Evolutionary conservation across 148 eudicot genomes (phyloP).

Genomic region (Vaccinium vitisidaea): DNA sequence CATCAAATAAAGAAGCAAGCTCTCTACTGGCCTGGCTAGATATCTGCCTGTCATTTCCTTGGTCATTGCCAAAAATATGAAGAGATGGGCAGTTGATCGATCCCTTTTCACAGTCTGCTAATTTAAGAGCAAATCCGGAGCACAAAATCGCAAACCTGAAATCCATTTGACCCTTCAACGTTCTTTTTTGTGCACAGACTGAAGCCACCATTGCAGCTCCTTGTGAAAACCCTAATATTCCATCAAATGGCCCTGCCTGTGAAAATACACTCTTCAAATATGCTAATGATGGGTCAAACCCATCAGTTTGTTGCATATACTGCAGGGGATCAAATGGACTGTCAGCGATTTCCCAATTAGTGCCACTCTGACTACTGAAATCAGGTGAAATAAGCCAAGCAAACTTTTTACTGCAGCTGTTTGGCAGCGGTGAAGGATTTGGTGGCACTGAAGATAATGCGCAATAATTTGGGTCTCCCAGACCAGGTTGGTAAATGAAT

Average conservation of each 20-base stretch:
- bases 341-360: slow-evolving; percentile 56
- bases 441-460: slow-evolving; percentile 21
- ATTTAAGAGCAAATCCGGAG: slow-evolving; percentile 75
- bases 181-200: slow-evolving; percentile 46
- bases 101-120: slow-evolving; percentile 36
- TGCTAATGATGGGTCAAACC: slow-evolving; percentile 60
- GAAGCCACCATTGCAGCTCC: slow-evolving; percentile 93
- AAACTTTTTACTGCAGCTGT: slow-evolving; percentile 62
- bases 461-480: slow-evolving; percentile 19
- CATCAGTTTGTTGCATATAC: slow-evolving; percentile 81
- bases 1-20: slow-evolving; percentile 72
- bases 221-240: slow-evolving; percentile 97
- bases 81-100: slow-evolving; percentile 72
- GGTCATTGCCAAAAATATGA: slow-evolving; percentile 68
- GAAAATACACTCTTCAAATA: slow-evolving; percentile 50
- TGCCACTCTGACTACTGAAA: slow-evolving; percentile 23
- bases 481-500: slow-evolving; percentile 68
- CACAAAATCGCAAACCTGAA: slow-evolving; percentile 78
- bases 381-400: slow-evolving; percentile 77
- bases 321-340: slow-evolving; percentile 72
- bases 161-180: slow-evolving; percentile 42
- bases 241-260: slow-evolving; percentile 77
- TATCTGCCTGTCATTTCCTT: slow-evolving; percentile 79
- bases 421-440: slow-evolving; percentile 44
- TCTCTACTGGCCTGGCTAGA: slow-evolving; percentile 53